These are phyloP conservation scores for Raphanus hybrid DNA, from an alignment of 441 rosid species.

Conservation along the genomic window DNA sequence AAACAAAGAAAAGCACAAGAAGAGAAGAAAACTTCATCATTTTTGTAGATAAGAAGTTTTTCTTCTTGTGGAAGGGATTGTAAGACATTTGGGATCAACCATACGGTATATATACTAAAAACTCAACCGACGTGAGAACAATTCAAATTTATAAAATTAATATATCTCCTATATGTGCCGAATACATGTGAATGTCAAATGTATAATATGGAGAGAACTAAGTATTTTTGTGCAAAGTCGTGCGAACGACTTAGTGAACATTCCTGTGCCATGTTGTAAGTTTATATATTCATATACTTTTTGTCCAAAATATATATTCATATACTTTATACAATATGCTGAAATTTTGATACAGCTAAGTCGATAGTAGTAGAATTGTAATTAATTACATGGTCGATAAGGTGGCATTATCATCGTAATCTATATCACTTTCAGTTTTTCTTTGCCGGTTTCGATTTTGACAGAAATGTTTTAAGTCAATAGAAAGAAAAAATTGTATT, in stretches of 20 bases:
- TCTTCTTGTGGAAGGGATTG: constrained; percentile 14
- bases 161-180: constrained; percentile 4
- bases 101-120: constrained; percentile 32
- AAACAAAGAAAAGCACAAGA: constrained; percentile 38
- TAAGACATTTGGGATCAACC: constrained; percentile 16
- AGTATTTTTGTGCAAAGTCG: constrained; percentile 24
- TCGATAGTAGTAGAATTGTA: constrained; percentile 26
- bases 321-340: neutral
- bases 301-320: neutral
- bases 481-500: neutral
- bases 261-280: constrained; percentile 28
- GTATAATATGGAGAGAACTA: constrained; percentile 8
- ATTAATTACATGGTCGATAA: constrained; percentile 14
- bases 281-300: neutral
- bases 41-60: constrained; percentile 8
- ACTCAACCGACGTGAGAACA: constrained; percentile 14
- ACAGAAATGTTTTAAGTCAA: constrained; percentile 21
- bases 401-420: constrained; percentile 21
- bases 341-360: constrained; percentile 32
- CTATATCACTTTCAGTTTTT: neutral
- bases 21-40: constrained; percentile 40
- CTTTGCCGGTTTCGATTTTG: neutral
- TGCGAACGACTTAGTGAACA: constrained; percentile 41
- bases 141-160: neutral
- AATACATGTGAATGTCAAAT: constrained; percentile 34